Base-by-base conservation (phyloP, 331 rosid genomes). In the Quercus tomentella region DNA sequence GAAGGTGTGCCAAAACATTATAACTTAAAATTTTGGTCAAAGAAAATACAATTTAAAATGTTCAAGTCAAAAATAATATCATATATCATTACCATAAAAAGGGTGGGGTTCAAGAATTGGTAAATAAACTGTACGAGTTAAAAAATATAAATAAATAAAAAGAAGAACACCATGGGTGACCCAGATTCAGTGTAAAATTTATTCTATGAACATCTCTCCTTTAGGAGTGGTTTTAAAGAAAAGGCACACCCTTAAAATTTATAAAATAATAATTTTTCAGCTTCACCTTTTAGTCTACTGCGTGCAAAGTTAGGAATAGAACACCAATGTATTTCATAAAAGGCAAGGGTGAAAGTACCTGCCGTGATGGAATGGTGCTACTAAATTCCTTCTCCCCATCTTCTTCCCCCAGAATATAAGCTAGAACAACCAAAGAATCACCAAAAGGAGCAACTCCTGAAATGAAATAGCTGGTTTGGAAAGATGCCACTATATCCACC, bases 371-470 rank as follows among this genome's bases (percentile, higher is more conserved):
- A 83, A 90, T 84, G 55, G 85, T 72, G 83, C 93, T 87, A 82
- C 97, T 90, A 80, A 96, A 93, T 68, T 93, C 92, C 88, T 96
- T 90, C 80, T 91, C 93, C 74, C 90, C 91, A 71, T 89, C 97
- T 84, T 92, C 97, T 81, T 91, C 99, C 73, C 91, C 93, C 33
- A 93, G 91, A 81, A 96, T 89, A 85, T 91, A 96, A 62, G 99
- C 99, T 58, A 96, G 87, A 89, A 91, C 93, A 79, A 96, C 99
- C 91, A 96, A 82, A 80, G 94, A 77, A 83, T 96, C 97, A 74
- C 99, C 97, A 84, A 96, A 96, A 15, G 98, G 99, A 74, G 98
- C 97, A 84, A 96, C 80, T 81, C 99, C 99, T 30, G 99, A 89
- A 77, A 96, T 93, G 83, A 91, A 90, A 86, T 96, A 91, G 88